Evolutionary conservation across 2,329 filamentous ascomycete genomes (phyloP).

Genomic region (Pestalotiopsis sp.): DNA sequence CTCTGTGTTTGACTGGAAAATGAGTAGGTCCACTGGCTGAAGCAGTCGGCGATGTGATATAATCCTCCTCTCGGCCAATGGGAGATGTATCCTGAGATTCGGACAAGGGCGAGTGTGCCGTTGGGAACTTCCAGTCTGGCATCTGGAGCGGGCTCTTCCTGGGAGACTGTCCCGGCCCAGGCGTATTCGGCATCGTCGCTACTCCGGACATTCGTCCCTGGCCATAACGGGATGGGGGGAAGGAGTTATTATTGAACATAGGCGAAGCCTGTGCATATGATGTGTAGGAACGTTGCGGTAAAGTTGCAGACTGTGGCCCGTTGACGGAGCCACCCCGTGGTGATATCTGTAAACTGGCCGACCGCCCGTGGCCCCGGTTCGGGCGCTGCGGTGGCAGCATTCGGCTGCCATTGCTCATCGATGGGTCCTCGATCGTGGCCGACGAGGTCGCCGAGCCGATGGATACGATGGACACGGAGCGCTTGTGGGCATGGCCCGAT

Average conservation of each 20-base stretch:
- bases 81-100: slow-evolving; percentile 29
- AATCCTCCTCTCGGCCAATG: slow-evolving; percentile 34
- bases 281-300: slow-evolving; percentile 43
- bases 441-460: slow-evolving; percentile 61
- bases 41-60: slow-evolving; percentile 39
- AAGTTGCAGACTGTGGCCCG: slow-evolving; percentile 40
- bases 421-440: slow-evolving; percentile 45
- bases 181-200: slow-evolving; percentile 47
- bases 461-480: slow-evolving; percentile 81
- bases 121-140: slow-evolving; percentile 59
- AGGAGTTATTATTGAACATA: slow-evolving; percentile 53
- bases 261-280: slow-evolving; percentile 44
- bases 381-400: slow-evolving; percentile 47
- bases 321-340: slow-evolving; percentile 46
- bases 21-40: slow-evolving; percentile 32
- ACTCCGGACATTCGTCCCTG: slow-evolving; percentile 38
- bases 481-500: slow-evolving; percentile 62
- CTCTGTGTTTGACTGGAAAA: slow-evolving; percentile 41
- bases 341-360: slow-evolving; percentile 78
- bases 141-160: slow-evolving; percentile 43
- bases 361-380: slow-evolving; percentile 68
- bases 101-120: slow-evolving; percentile 41
- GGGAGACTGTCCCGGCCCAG: slow-evolving; percentile 40
- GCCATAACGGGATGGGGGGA: slow-evolving; percentile 49
- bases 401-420: slow-evolving; percentile 41